These are phyloP conservation scores for Withania somnifera DNA, from an alignment of 305 asterid genomes.

Conservation along the genomic window DNA sequence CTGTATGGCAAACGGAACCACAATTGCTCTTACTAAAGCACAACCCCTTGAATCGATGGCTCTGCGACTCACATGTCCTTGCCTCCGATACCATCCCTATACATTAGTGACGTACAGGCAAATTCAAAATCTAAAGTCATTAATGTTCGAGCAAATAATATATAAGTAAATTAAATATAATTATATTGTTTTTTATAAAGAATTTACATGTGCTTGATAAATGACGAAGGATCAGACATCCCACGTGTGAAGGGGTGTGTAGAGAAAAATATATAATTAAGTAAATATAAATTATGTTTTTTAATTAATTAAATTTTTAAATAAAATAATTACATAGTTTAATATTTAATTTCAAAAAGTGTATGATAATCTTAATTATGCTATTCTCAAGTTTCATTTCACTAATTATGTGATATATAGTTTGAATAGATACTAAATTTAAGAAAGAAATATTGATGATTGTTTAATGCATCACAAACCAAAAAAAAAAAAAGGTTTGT, in stretches of 20 bases:
- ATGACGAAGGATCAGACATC: no score
- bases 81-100: background rate
- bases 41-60: slow-evolving; percentile 18
- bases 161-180: background rate
- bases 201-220: no score
- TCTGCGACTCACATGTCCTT: slow-evolving; percentile 24
- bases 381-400: no score
- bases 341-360: no score
- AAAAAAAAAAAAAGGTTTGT: no score
- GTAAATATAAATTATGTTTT: background rate
- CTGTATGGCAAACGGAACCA: slow-evolving; percentile 17
- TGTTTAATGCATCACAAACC: no score
- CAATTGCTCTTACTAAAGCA: slow-evolving; percentile 16
- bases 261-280: background rate
- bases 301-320: background rate
- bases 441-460: no score
- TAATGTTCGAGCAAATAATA: background rate
- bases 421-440: no score
- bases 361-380: no score
- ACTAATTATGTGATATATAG: no score
- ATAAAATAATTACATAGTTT: background rate
- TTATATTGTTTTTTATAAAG: background rate
- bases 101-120: slow-evolving; percentile 9
- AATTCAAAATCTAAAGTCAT: background rate
- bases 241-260: no score